Evolutionary conservation across 345 rosid genomes (phyloP).

Genomic region (Anacardium occidentale): DNA sequence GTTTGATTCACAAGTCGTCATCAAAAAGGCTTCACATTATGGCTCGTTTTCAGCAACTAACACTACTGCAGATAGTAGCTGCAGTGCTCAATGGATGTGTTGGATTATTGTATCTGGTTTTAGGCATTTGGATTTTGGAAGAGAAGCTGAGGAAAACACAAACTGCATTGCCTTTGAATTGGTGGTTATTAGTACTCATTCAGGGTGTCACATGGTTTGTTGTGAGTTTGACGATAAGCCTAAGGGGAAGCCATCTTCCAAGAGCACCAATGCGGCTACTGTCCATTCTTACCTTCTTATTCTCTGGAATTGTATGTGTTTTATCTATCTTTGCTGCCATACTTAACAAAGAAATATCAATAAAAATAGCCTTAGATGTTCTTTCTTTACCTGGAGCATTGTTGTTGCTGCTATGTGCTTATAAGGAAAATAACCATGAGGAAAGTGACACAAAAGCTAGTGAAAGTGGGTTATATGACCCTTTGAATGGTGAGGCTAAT

Average conservation of each 20-base stretch:
- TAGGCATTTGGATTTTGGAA: slow-evolving; percentile 58
- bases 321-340: slow-evolving; percentile 28
- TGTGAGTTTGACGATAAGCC: slow-evolving; percentile 25
- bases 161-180: slow-evolving; percentile 45
- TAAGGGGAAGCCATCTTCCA: slow-evolving; percentile 21
- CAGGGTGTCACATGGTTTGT: slow-evolving; percentile 23
- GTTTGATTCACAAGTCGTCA: slow-evolving; percentile 42
- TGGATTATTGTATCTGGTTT: slow-evolving; percentile 54
- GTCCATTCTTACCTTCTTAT: slow-evolving; percentile 22
- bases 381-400: slow-evolving; percentile 37
- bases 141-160: slow-evolving; percentile 45
- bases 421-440: slow-evolving; percentile 32
- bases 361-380: slow-evolving; percentile 26
- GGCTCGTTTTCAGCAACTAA: slow-evolving; percentile 25
- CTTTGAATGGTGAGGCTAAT: slow-evolving; percentile 46
- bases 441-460: slow-evolving; percentile 21
- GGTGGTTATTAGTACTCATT: slow-evolving; percentile 41
- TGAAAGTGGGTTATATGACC: slow-evolving; percentile 49
- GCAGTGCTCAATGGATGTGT: slow-evolving; percentile 54
- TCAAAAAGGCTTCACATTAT: slow-evolving; percentile 27
- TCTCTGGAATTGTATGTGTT: slow-evolving; percentile 31
- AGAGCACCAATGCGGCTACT: slow-evolving; percentile 18
- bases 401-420: slow-evolving; percentile 54
- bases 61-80: slow-evolving; percentile 48
- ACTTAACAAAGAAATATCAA: slow-evolving; percentile 7